Evolutionary conservation across 208 protist species (phyloP).

Genomic region (Novymonas esmeraldas): DNA sequence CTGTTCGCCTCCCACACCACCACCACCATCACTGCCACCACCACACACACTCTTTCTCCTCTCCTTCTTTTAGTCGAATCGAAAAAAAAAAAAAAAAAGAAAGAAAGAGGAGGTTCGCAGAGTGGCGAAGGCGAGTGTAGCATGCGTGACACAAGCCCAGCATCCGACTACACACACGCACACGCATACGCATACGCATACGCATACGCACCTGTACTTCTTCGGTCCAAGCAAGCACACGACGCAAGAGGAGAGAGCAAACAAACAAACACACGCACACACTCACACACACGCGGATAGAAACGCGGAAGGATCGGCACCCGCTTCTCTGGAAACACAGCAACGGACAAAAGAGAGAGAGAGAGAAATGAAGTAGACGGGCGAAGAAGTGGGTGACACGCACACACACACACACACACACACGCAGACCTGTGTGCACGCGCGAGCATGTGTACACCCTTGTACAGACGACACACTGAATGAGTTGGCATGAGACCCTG

Average conservation of each 20-base stretch:
- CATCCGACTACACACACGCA: neutral
- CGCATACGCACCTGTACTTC: too few relatives aligned
- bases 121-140: neutral
- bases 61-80: neutral
- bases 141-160: too few relatives aligned
- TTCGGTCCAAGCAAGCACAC: too few relatives aligned
- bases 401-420: neutral
- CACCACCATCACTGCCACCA: neutral
- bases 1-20: too few relatives aligned
- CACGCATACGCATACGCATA: neutral
- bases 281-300: neutral
- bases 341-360: neutral
- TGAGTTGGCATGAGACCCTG: too few relatives aligned
- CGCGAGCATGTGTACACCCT: too few relatives aligned
- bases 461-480: too few relatives aligned
- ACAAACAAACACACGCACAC: neutral
- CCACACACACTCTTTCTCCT: neutral
- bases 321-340: neutral
- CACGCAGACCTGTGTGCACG: neutral
- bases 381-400: neutral
- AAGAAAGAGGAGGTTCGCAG: neutral
- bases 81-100: conserved; percentile 5
- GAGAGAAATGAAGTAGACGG: neutral
- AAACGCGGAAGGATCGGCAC: neutral
- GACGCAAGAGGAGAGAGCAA: too few relatives aligned